Conservation (phyloP, 129 eudicot genomes). For the Lonicera japonica region DNA sequence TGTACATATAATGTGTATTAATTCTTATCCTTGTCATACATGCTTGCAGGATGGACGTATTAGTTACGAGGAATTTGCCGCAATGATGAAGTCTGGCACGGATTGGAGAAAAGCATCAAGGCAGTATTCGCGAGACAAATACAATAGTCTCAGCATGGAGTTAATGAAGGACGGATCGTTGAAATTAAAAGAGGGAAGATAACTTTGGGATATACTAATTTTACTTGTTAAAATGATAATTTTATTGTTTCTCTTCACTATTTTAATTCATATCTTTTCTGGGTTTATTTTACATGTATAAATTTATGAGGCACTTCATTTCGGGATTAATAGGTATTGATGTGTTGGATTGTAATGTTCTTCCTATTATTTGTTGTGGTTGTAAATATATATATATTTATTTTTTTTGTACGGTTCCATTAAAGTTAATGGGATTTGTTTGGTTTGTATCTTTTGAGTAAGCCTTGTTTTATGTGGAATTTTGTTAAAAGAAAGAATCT, state of each 20-base stretch:
- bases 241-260: background rate
- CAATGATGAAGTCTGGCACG: constrained; percentile 62
- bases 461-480: background rate
- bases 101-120: constrained; percentile 76
- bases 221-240: background rate
- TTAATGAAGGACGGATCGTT: constrained; percentile 50
- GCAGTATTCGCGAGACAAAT: constrained; percentile 52
- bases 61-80: constrained; percentile 54
- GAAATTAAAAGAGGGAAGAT: constrained; percentile 19
- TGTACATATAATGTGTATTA: no score
- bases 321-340: constrained; percentile 4
- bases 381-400: constrained; percentile 10
- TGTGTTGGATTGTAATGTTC: background rate
- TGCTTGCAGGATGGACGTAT: constrained; percentile 48
- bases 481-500: no score
- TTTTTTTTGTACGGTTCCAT: no score
- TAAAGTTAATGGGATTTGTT: background rate
- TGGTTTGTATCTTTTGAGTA: background rate
- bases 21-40: background rate
- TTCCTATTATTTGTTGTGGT: background rate
- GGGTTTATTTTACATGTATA: background rate
- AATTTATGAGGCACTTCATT: background rate
- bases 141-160: constrained; percentile 44
- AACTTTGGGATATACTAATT: background rate
- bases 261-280: background rate